phyloP scores from a whole-genome alignment of 2,329 filamentous ascomycete species.

The Exophiala sp. region DNA sequence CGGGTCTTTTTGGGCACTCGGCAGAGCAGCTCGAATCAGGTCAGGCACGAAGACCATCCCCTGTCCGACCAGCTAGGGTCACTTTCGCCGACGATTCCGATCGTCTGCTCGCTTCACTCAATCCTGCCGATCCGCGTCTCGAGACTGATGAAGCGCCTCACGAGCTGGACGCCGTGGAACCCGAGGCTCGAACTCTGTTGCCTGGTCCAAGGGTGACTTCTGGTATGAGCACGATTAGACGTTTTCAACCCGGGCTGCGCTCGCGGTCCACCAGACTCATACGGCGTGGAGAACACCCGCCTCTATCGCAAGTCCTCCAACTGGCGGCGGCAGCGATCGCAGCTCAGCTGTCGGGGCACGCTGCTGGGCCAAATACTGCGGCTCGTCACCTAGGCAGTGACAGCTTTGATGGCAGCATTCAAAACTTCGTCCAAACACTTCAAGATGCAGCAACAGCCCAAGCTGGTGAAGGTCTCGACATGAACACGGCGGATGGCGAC shows the following conservation, averaged over 20 bases:
- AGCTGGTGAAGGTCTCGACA: slow-evolving; percentile 41
- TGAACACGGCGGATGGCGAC: slow-evolving; percentile 40
- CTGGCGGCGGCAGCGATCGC: slow-evolving; percentile 63
- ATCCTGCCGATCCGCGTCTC: slow-evolving; percentile 39
- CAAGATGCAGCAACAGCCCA: slow-evolving; percentile 60
- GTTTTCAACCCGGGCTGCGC: slow-evolving; percentile 44
- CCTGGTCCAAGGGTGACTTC: slow-evolving; percentile 32
- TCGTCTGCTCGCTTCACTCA: slow-evolving; percentile 35
- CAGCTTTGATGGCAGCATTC: slow-evolving; percentile 59
- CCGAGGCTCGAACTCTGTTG: slow-evolving; percentile 33
- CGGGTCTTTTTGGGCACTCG: slow-evolving; percentile 43
- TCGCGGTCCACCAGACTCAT: slow-evolving; percentile 53
- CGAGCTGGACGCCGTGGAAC: slow-evolving; percentile 42
- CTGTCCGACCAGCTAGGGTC: slow-evolving; percentile 32
- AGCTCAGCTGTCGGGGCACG: slow-evolving; percentile 61
- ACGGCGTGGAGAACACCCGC: slow-evolving; percentile 59
- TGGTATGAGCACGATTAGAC: slow-evolving; percentile 35
- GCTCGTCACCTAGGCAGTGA: slow-evolving; percentile 53
- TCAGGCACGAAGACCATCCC: slow-evolving; percentile 30
- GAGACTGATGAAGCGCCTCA: slow-evolving; percentile 39
- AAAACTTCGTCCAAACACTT: slow-evolving; percentile 61
- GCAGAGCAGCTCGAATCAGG: slow-evolving; percentile 28
- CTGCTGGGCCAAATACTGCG: slow-evolving; percentile 54
- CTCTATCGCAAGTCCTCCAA: slow-evolving; percentile 59
- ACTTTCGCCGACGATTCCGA: slow-evolving; percentile 34